Evolutionary conservation across 2,329 filamentous ascomycete genomes (phyloP).

Genomic region (Volutella citrinella): DNA sequence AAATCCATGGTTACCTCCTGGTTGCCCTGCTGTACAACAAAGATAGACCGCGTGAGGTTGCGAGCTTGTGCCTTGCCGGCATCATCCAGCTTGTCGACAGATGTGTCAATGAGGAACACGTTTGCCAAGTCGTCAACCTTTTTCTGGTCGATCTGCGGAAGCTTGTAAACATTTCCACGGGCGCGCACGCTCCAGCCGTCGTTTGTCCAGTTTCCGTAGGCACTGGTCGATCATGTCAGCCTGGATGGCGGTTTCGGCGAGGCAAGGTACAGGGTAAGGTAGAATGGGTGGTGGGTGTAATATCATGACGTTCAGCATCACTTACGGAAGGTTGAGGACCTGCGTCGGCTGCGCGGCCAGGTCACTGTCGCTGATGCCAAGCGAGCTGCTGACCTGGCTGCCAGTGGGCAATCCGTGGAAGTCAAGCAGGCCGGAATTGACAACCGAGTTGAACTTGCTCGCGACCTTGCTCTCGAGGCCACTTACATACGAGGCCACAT

Average conservation of each 20-base stretch:
- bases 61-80: slow-evolving; percentile 64
- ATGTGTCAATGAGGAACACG: slow-evolving; percentile 64
- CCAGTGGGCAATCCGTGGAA: slow-evolving; percentile 67
- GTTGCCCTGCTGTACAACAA: slow-evolving; percentile 69
- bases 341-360: slow-evolving; percentile 64
- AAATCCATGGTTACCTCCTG: slow-evolving; percentile 63
- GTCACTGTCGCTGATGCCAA: slow-evolving; percentile 57
- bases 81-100: slow-evolving; percentile 55
- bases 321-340: slow-evolving; percentile 65
- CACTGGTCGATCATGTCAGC: slow-evolving; percentile 26
- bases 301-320: no score
- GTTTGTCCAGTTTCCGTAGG: slow-evolving; percentile 76
- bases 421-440: slow-evolving; percentile 62
- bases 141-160: slow-evolving; percentile 62
- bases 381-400: slow-evolving; percentile 55
- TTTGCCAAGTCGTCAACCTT: slow-evolving; percentile 69
- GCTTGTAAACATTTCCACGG: slow-evolving; percentile 79
- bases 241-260: background rate
- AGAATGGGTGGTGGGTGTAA: no score
- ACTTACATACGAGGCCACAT: slow-evolving; percentile 49
- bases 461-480: slow-evolving; percentile 50
- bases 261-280: background rate
- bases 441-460: slow-evolving; percentile 55
- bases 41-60: slow-evolving; percentile 71
- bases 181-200: slow-evolving; percentile 73